Base-by-base conservation (phyloP, 352 stramenopile genomes). In the Thalassiosira ordinaria region DNA sequence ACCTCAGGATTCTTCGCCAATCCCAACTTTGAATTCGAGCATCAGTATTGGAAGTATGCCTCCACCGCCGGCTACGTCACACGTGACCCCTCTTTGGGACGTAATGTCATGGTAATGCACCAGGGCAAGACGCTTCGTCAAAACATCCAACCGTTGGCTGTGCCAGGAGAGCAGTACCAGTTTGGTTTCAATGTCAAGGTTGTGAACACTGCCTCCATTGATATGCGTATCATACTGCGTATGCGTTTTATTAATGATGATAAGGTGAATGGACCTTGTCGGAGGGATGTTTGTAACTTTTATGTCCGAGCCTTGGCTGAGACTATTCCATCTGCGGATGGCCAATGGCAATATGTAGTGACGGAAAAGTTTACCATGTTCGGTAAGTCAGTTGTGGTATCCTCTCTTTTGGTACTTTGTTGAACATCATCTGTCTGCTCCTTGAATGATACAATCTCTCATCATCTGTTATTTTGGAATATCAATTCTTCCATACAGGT, bases 1-100 rank as follows among this genome's bases (percentile, higher is more conserved):
- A 49, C n/a, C 6, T 51, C 39, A 9, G 77, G 77, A 37, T 80
- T 85, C 63, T 63, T 85, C 51, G 44, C 31, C 41, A 85, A 85
- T 67, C 62, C 69, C 5, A 60, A 69, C 33, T 85, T 85, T 47
- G 51, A 39, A 2, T 33, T 69, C 13, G 46, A 35, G 11, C 47
- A 77, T 60, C 55, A 76, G 49, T 85, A 74, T 35, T 85, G 77
- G 77, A 79, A 72, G 46, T 67, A 70, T 27, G 60, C 47, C 33
- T 16, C 53, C 27, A 59, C 51, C 20, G 26, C 44, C 24, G 68
- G 55, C 7, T 44, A 70, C 22, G 27, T 76, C 11, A 26, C 3
- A 16, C 55, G 1, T 9, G 75, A 83, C 37, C 18, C 44, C 1
- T 60, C 78, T 11, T 41, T 74, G 13, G 47, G 47, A 5, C 13